Evolutionary conservation across 805 yeast species (phyloP).

Genomic region (Candida vaughaniae): DNA sequence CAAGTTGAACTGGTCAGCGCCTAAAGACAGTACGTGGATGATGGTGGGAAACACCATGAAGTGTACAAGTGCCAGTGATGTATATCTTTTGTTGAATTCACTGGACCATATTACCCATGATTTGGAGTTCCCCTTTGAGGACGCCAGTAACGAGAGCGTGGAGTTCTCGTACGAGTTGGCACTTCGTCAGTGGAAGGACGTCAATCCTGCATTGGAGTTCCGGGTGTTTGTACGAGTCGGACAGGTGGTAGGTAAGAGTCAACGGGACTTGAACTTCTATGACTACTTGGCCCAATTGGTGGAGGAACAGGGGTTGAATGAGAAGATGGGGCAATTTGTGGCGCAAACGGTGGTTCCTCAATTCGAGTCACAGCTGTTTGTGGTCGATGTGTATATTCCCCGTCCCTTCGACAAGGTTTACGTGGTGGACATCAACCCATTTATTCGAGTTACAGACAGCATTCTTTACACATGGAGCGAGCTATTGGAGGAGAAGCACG

Average conservation of each 20-base stretch:
- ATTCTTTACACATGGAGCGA: conserved; percentile 85
- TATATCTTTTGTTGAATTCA: conserved; percentile 78
- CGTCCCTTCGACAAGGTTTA: conserved; percentile 64
- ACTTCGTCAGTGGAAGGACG: conserved; percentile 74
- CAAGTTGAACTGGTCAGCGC: conserved; percentile 95
- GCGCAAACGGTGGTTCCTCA: conserved; percentile 31
- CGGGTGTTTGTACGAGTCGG: conserved; percentile 74
- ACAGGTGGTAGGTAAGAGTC: conserved; percentile 69
- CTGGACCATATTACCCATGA: conserved; percentile 90
- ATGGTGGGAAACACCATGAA: conserved; percentile 71
- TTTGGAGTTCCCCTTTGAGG: conserved; percentile 67
- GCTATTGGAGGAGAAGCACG: conserved; percentile 36
- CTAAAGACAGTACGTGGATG: conserved; percentile 94
- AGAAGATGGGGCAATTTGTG: conserved; percentile 25
- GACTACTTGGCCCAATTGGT: conserved; percentile 62
- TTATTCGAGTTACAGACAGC: conserved; percentile 73
- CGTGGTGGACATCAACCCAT: conserved; percentile 86
- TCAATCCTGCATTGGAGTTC: conserved; percentile 91
- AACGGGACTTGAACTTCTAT: conserved; percentile 84
- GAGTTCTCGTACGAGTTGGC: conserved; percentile 56
- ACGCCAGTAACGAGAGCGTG: conserved; percentile 21
- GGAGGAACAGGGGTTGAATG: conserved; percentile 23
- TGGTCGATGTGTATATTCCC: conserved; percentile 82
- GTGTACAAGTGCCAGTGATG: conserved; percentile 69
- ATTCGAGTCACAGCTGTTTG: conserved; percentile 34